Evolutionary conservation across 257 asterid genomes (phyloP).

Genomic region (Ocimum tenuiflorum): DNA sequence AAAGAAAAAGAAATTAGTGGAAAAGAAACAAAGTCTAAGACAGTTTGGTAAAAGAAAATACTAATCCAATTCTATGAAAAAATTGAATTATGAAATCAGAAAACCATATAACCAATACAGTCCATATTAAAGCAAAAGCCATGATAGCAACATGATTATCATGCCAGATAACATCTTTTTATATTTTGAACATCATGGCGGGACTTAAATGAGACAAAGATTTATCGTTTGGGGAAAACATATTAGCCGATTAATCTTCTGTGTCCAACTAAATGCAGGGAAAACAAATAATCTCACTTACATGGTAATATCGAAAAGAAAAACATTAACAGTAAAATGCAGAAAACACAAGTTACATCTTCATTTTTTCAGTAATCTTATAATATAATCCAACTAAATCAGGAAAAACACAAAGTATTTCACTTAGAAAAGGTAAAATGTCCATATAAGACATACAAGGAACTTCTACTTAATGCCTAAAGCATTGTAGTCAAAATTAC

Average conservation of each 20-base stretch:
- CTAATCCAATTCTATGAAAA: background rate
- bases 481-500: background rate
- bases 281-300: background rate
- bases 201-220: background rate
- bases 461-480: background rate
- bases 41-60: slow-evolving; percentile 9
- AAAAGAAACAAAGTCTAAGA: background rate
- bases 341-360: background rate
- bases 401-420: background rate
- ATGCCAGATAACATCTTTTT: background rate
- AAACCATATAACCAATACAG: background rate
- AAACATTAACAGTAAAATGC: background rate
- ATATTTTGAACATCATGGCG: background rate
- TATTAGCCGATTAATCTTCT: background rate
- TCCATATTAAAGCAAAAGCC: background rate
- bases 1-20: background rate
- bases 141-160: background rate
- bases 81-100: slow-evolving; percentile 4
- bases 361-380: background rate
- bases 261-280: slow-evolving; percentile 3
- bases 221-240: background rate
- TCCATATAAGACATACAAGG: background rate
- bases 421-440: background rate
- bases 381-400: background rate
- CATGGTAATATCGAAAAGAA: background rate